Evolutionary conservation across 106 monocot species (phyloP).

Genomic region (Acorus gramineus): DNA sequence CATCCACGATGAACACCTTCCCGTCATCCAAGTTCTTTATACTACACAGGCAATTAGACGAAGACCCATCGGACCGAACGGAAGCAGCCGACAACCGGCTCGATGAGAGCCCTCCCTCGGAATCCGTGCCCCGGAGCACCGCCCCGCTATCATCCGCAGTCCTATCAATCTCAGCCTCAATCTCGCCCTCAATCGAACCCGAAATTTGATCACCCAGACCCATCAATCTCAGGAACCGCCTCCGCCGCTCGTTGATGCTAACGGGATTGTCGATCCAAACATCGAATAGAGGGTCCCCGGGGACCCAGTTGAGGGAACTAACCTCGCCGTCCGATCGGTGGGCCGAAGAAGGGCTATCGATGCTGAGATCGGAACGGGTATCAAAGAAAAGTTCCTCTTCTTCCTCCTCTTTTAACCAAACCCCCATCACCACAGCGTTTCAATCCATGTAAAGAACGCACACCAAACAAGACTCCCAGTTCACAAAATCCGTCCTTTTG

Average conservation of each 20-base stretch:
- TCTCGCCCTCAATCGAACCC: background rate
- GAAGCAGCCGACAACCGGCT: conserved; percentile 14
- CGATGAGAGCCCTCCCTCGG: conserved; percentile 17
- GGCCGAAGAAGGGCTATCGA: conserved; percentile 10
- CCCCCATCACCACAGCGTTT: no score
- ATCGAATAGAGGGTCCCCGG: conserved; percentile 11
- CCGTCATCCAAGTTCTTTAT: conserved; percentile 50
- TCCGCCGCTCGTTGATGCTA: conserved; percentile 47
- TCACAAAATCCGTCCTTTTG: no score
- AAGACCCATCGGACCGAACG: conserved; percentile 10
- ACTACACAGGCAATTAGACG: conserved; percentile 10
- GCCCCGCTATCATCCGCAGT: conserved; percentile 16
- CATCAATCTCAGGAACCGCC: conserved; percentile 45
- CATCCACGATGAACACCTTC: conserved; percentile 17
- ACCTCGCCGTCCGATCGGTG: conserved; percentile 4
- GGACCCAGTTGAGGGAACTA: conserved; percentile 7
- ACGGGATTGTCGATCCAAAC: conserved; percentile 32
- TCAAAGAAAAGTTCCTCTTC: conserved; percentile 63
- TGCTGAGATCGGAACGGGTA: conserved; percentile 11
- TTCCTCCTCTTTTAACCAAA: conserved; percentile 13
- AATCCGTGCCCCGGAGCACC: conserved; percentile 12
- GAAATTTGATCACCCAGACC: background rate
- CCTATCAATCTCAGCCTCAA: conserved; percentile 11
- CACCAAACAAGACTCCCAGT: no score
- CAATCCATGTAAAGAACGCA: no score